Conservation (phyloP, 805 yeast genomes). For the Candida rishiriensis region DNA sequence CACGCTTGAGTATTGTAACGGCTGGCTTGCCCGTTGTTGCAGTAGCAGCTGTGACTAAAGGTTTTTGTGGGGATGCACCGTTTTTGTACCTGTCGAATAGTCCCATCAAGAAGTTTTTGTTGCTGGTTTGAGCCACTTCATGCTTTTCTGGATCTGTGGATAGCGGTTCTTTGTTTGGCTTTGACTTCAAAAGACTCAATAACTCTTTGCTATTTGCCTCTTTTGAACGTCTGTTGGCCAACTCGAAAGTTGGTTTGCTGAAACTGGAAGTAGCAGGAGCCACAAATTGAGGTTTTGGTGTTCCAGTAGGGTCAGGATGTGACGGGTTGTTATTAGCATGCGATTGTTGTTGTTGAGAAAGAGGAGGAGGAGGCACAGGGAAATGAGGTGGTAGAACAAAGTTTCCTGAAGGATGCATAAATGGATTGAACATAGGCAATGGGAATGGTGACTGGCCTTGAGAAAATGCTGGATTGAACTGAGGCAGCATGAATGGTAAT, state of each 20-base stretch:
- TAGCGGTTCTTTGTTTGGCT: constrained; percentile 1
- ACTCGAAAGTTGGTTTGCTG: constrained; percentile 28
- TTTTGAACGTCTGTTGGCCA: constrained; percentile 25
- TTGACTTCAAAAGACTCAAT: constrained; percentile 25
- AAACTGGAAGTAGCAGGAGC: constrained; percentile 31
- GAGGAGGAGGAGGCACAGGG: constrained; percentile 13
- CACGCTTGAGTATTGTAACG: constrained; percentile 14
- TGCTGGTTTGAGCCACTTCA: constrained; percentile 5
- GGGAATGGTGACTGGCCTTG: constrained; percentile 20
- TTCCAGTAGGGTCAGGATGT: constrained; percentile 5
- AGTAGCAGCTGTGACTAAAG: background rate
- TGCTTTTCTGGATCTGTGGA: background rate
- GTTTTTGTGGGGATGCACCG: background rate
- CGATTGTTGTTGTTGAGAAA: constrained; percentile 9
- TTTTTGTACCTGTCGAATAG: constrained; percentile 15
- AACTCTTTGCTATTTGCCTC: constrained; percentile 30
- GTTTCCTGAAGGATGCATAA: constrained; percentile 16
- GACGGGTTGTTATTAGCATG: constrained; percentile 3
- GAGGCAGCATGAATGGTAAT: constrained; percentile 9
- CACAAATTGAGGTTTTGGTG: constrained; percentile 9
- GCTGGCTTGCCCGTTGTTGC: constrained; percentile 1
- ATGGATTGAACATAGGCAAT: constrained; percentile 25
- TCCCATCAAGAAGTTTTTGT: constrained; percentile 14
- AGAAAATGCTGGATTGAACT: constrained; percentile 12
- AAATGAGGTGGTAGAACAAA: constrained; percentile 14